These are phyloP conservation scores for Sistotremastrum suecicum DNA, from an alignment of 768 basidiomycete species.

Conservation along the genomic window DNA sequence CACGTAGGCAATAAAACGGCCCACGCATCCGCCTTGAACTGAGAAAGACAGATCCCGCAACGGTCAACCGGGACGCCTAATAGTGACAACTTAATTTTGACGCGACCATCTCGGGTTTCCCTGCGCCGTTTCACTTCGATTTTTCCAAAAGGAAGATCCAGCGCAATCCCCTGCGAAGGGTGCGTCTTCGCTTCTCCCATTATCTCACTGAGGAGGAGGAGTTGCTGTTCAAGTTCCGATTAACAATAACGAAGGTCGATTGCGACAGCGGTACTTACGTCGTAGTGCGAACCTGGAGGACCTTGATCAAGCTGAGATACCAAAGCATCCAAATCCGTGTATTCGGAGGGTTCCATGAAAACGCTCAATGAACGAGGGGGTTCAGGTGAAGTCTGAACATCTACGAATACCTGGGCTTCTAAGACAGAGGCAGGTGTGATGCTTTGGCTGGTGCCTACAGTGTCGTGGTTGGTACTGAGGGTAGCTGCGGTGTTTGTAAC, in stretches of 20 bases:
- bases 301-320: slow-evolving; percentile 38
- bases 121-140: slow-evolving; percentile 47
- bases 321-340: slow-evolving; percentile 53
- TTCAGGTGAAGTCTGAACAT: no score
- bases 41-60: slow-evolving; percentile 61
- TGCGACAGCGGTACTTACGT: slow-evolving; percentile 34
- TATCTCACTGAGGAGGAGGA: slow-evolving; percentile 45
- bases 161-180: neutral
- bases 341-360: slow-evolving; percentile 13
- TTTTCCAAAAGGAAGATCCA: slow-evolving; percentile 14
- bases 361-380: no score
- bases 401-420: no score
- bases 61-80: slow-evolving; percentile 50
- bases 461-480: no score
- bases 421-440: no score
- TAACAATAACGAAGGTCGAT: slow-evolving; percentile 4
- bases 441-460: no score
- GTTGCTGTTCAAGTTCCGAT: slow-evolving; percentile 27
- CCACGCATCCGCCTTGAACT: slow-evolving; percentile 46
- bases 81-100: slow-evolving; percentile 55
- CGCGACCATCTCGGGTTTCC: slow-evolving; percentile 45
- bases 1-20: slow-evolving; percentile 45
- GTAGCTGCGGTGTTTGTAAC: no score
- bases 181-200: slow-evolving; percentile 36
- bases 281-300: slow-evolving; percentile 42